Conservation (phyloP, 805 yeast genomes). For the Citeromyces matritensis region DNA sequence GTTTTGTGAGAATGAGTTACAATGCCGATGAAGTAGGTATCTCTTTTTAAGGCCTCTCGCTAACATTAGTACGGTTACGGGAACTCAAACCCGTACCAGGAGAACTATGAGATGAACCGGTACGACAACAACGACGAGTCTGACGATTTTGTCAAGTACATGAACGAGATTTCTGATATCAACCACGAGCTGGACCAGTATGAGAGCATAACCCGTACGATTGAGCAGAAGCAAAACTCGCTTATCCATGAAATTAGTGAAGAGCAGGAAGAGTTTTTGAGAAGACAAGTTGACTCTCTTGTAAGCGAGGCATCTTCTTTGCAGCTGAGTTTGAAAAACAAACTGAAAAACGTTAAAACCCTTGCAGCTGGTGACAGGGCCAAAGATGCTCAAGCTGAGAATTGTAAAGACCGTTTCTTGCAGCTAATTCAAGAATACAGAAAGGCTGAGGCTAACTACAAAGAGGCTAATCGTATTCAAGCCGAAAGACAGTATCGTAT, state of each 20-base stretch:
- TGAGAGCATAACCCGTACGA: slow-evolving; percentile 50
- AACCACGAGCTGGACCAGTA: slow-evolving; percentile 59
- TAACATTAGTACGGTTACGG: slow-evolving; percentile 3
- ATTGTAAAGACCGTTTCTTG: slow-evolving; percentile 73
- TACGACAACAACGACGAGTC: slow-evolving; percentile 11
- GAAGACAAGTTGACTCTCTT: slow-evolving; percentile 64
- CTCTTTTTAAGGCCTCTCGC: too few relatives aligned
- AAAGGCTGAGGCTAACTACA: slow-evolving; percentile 72
- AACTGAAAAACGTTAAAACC: slow-evolving; percentile 67
- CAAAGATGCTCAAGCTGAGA: slow-evolving; percentile 83
- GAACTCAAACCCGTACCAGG: slow-evolving; percentile 7
- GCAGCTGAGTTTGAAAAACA: slow-evolving; percentile 58
- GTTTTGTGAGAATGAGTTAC: too few relatives aligned
- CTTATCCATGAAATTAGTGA: slow-evolving; percentile 61
- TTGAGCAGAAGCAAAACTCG: slow-evolving; percentile 56
- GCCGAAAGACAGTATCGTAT: slow-evolving; percentile 89
- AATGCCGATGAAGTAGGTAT: too few relatives aligned
- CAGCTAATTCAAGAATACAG: slow-evolving; percentile 78
- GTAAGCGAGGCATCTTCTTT: slow-evolving; percentile 67
- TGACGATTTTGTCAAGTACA: slow-evolving; percentile 49
- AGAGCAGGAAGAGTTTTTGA: slow-evolving; percentile 51
- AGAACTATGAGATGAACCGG: slow-evolving; percentile 5
- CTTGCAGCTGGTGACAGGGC: slow-evolving; percentile 59
- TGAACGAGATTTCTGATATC: slow-evolving; percentile 53
- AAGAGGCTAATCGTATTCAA: slow-evolving; percentile 70